phyloP scores from a whole-genome alignment of 1,284 basidiomycete species.

The Termitomyces sp. region DNA sequence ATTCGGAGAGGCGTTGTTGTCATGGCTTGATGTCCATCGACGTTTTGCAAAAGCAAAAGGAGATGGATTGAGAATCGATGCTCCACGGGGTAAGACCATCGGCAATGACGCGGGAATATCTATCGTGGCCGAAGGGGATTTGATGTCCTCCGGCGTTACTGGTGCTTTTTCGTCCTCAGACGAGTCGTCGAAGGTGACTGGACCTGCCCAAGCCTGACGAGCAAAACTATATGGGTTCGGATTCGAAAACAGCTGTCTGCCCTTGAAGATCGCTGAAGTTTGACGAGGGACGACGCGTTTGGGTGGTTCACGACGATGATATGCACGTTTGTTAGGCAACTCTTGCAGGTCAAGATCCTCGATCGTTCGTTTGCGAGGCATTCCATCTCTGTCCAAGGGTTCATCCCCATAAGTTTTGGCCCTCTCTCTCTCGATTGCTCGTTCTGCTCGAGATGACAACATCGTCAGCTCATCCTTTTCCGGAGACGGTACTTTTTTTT shows the following conservation, averaged over 20 bases:
- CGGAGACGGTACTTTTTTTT: conserved; percentile 32
- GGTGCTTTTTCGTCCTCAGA: conserved; percentile 45
- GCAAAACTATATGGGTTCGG: conserved; percentile 44
- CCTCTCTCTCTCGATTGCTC: conserved; percentile 36
- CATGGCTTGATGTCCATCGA: conserved; percentile 25
- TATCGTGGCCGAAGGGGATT: conserved; percentile 25
- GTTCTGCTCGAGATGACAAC: conserved; percentile 33
- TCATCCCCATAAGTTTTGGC: conserved; percentile 28
- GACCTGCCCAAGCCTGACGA: conserved; percentile 39
- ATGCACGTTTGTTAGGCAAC: conserved; percentile 28
- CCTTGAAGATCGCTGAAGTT: conserved; percentile 28
- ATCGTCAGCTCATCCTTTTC: conserved; percentile 26
- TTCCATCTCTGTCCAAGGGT: conserved; percentile 21
- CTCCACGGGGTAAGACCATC: conserved; percentile 25
- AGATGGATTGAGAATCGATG: conserved; percentile 33
- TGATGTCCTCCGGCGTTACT: conserved; percentile 45
- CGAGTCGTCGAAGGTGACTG: conserved; percentile 34
- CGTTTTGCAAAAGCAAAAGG: conserved; percentile 34
- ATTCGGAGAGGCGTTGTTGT: conserved; percentile 5
- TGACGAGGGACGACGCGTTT: conserved; percentile 34
- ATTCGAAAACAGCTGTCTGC: conserved; percentile 36
- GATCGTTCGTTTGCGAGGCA: conserved; percentile 31
- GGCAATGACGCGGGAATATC: conserved; percentile 16
- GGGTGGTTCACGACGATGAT: conserved; percentile 21
- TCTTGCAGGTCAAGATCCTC: conserved; percentile 27